Percentiles rank a stretch among this genome's conserved stretches.
Conservation (phyloP, 73 alveolate genomes). For the Tetrahymena elliotti region DNA sequence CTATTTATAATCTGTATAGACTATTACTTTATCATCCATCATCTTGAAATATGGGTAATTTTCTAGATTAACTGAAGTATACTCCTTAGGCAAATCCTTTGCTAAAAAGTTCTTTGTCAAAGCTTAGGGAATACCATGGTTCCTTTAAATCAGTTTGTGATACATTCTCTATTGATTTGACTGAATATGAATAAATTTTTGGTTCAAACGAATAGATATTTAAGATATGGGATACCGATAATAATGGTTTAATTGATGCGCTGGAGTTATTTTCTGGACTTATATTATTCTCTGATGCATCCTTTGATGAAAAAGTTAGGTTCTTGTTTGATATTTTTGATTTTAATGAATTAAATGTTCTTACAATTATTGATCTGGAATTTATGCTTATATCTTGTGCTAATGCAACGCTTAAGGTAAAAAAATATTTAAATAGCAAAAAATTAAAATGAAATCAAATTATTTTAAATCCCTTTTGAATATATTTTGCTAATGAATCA, state of each 20-base stretch:
- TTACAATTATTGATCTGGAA: slow-evolving; percentile 74
- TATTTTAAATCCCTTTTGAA: too few species aligned
- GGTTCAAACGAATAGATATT: slow-evolving; percentile 79
- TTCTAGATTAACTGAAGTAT: slow-evolving; percentile 22
- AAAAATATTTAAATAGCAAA: slow-evolving; percentile 4
- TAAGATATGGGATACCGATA: slow-evolving; percentile 91
- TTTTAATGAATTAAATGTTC: slow-evolving; percentile 80
- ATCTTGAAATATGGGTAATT: slow-evolving; percentile 15
- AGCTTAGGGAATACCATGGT: slow-evolving; percentile 90
- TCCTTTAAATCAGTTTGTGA: slow-evolving; percentile 90
- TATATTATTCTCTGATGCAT: slow-evolving; percentile 86
- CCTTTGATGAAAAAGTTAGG: slow-evolving; percentile 91
- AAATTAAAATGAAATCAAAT: too few species aligned
- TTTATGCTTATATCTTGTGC: slow-evolving; percentile 82
- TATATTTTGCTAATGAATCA: too few species aligned
- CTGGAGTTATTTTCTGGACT: slow-evolving; percentile 91
- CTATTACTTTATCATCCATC: neutral
- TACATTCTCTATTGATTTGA: slow-evolving; percentile 81
- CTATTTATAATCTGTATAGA: neutral
- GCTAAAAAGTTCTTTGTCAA: slow-evolving; percentile 34
- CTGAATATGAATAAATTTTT: slow-evolving; percentile 91
- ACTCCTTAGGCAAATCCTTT: slow-evolving; percentile 31
- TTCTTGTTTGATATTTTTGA: slow-evolving; percentile 92
- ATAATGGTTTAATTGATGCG: slow-evolving; percentile 91
- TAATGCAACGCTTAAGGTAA: slow-evolving; percentile 82